Base-by-base conservation (phyloP, 1,284 basidiomycete species). In the Microbotryum saponariae region DNA sequence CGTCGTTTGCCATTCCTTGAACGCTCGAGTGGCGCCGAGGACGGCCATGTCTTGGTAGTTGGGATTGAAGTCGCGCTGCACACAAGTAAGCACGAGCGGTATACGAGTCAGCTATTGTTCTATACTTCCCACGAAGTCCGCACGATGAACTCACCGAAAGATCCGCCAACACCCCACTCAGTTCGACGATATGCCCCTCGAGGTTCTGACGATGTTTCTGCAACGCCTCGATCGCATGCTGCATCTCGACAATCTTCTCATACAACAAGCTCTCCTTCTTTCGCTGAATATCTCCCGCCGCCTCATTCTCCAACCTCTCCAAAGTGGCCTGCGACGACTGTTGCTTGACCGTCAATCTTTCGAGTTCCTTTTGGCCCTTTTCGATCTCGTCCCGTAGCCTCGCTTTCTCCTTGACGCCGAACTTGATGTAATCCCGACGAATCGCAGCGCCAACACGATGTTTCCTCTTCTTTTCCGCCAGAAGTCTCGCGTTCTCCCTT, bases 41-140 rank as follows among this genome's bases (percentile, higher is more conserved):
- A 97, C 94, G 10, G 91, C 93, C 94, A 98, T 97, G 74, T 98
- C 94, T 75, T 94, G 90, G 75, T 97, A 97, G 76, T 98, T 98
- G 25, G 94, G 94, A 76, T 98, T 98, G 79, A 97, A 97, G 0
- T 87, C 86, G 10, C 71, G 73, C 46, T 71, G 58, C 21, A 45
- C 23, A 49, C 21, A 33, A 12, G 20, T 57, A 6, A 25, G 16
- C 7, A 48, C 6, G 20, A 12, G 3, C 8, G 37, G n/a, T 6
- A 9, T 5, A n/a, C 2, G 2, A 25, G 49, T 46, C 45, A 49
- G 31, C 21, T 5, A 1, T 4, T 14, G 5, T 25, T 12, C 2
- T 7, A 1, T 20, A 10, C 0, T 18, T n/a, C 7, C 2, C 49
- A 50, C 9, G 4, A 14, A 21, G n/a, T 44, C 25, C 8, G 47